Conservation (phyloP, 257 asterid genomes). For the Nicotiana obtusifolia region DNA sequence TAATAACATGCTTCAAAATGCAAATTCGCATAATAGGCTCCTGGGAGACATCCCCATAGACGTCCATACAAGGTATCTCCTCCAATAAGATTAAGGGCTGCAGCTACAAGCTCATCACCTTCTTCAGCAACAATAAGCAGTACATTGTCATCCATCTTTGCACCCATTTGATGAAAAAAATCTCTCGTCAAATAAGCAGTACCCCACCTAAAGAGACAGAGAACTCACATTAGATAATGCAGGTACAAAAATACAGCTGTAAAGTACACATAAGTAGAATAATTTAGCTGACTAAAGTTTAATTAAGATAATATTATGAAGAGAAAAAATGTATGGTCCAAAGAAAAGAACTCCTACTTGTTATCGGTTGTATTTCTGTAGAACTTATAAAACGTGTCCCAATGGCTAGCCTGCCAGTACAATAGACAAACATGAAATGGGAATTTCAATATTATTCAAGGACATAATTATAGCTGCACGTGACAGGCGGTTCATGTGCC, state of each 20-base stretch:
- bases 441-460: not conserved
- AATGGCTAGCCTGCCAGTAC: constrained; percentile 70
- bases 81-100: constrained; percentile 90
- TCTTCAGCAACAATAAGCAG: constrained; percentile 85
- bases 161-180: constrained; percentile 87
- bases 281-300: not conserved
- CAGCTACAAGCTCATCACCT: constrained; percentile 75
- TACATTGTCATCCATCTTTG: constrained; percentile 81
- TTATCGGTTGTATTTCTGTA: constrained; percentile 91
- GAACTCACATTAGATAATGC: not conserved
- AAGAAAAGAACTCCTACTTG: constrained; percentile 40
- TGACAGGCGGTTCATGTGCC: not conserved
- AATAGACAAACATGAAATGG: constrained; percentile 2
- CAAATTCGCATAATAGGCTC: constrained; percentile 71
- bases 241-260: not conserved
- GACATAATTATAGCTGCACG: not conserved
- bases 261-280: constrained; percentile 6
- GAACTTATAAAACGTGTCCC: constrained; percentile 92
- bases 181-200: constrained; percentile 87
- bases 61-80: constrained; percentile 90
- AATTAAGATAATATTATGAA: not conserved
- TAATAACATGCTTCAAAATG: constrained; percentile 98
- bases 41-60: constrained; percentile 96
- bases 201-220: constrained; percentile 72
- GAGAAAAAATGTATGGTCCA: constrained; percentile 5